These are phyloP conservation scores for Nematodospora anomalae DNA, from an alignment of 1,139 yeast genomes.

Conservation along the genomic window DNA sequence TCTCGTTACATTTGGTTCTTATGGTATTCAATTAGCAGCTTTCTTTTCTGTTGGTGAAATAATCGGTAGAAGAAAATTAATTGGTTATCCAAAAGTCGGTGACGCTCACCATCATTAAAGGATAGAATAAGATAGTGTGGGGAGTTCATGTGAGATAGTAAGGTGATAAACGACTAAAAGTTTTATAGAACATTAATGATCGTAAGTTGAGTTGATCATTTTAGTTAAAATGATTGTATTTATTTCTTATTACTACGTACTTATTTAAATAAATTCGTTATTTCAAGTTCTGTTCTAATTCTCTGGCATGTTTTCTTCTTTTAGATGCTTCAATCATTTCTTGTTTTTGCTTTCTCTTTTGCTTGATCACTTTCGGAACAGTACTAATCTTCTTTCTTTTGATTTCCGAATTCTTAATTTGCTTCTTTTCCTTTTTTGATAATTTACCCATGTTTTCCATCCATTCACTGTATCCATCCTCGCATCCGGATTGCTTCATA, in stretches of 20 bases:
- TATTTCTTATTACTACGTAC: not conserved
- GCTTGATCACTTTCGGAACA: slow-evolving; percentile 69
- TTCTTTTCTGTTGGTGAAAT: slow-evolving; percentile 94
- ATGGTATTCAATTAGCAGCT: slow-evolving; percentile 83
- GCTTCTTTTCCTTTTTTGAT: slow-evolving; percentile 63
- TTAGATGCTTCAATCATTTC: slow-evolving; percentile 84
- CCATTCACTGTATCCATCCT: slow-evolving; percentile 71
- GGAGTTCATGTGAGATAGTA: slow-evolving; percentile 1
- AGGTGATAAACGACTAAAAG: not conserved
- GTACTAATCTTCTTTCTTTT: slow-evolving; percentile 81
- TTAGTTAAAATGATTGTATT: slow-evolving; percentile 1
- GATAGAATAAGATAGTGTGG: slow-evolving; percentile 1
- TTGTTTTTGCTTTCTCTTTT: slow-evolving; percentile 59
- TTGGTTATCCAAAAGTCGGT: slow-evolving; percentile 71
- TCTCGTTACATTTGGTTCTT: slow-evolving; percentile 68
- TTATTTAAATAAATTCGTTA: not conserved
- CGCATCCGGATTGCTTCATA: slow-evolving; percentile 89
- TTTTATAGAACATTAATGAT: not conserved
- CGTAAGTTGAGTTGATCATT: not conserved
- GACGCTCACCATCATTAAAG: slow-evolving; percentile 26
- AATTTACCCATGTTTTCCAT: slow-evolving; percentile 75
- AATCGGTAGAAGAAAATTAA: slow-evolving; percentile 90
- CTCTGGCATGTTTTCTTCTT: slow-evolving; percentile 44
- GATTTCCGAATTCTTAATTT: slow-evolving; percentile 58
- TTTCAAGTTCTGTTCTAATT: not conserved